Evolutionary conservation across 371 early-diverging fungal genomes (phyloP).

Genomic region (Mortierella sp.): DNA sequence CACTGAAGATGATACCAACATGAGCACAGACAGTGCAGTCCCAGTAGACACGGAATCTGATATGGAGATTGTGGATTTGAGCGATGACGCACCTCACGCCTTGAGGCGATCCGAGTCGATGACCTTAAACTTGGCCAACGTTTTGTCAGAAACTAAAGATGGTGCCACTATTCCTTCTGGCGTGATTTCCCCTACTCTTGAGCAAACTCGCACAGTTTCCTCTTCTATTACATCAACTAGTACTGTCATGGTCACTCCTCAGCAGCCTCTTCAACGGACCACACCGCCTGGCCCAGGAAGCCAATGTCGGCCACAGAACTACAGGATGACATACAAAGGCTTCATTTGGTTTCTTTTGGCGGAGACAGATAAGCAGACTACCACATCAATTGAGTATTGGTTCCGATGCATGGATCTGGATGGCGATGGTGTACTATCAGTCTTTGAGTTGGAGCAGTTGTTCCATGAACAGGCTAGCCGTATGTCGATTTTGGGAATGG

Average conservation of each 20-base stretch:
- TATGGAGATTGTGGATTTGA: conserved; percentile 7
- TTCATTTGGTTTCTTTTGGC: conserved; percentile 86
- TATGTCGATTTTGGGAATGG: conserved; percentile 76
- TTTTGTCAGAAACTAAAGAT: conserved; percentile 1
- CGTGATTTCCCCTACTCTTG: neutral
- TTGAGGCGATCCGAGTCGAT: conserved; percentile 30
- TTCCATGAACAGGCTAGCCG: conserved; percentile 85
- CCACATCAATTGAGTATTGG: conserved; percentile 92
- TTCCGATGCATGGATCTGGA: conserved; percentile 93
- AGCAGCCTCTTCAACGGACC: conserved; percentile 4
- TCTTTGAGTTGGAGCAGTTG: conserved; percentile 88
- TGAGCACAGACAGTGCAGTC: neutral
- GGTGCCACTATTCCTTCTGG: neutral
- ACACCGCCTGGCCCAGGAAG: conserved; percentile 33
- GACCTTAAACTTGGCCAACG: conserved; percentile 11
- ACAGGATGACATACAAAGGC: conserved; percentile 61
- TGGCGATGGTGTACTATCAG: conserved; percentile 86
- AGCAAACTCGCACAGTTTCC: neutral
- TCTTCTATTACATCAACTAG: neutral
- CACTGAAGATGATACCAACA: neutral
- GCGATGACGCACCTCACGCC: conserved; percentile 9
- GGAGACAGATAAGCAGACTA: conserved; percentile 86
- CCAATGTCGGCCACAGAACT: conserved; percentile 39
- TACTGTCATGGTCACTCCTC: neutral
- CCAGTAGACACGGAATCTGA: neutral